Base-by-base conservation (phyloP, 1,139 yeast genomes). In the Kodamaea sp. region DNA sequence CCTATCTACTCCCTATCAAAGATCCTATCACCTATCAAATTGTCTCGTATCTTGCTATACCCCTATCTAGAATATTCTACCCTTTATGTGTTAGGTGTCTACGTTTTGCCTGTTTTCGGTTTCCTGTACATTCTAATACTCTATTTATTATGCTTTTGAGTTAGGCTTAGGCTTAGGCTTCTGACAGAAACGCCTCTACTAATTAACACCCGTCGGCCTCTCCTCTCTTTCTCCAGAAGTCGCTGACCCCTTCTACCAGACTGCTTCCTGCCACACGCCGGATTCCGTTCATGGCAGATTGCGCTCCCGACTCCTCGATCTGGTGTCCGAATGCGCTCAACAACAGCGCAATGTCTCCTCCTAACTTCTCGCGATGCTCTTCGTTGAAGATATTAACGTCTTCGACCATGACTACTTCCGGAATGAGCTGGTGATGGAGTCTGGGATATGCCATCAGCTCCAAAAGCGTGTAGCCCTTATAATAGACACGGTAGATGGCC, bases 381-480 rank as follows among this genome's bases (percentile, higher is more conserved):
- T 55, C 35, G 25, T 58, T 52, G 24, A 60, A 57, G 19, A 59
- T 63, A 0, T 63, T 51, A 4, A 57, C 30, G 34, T 67, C 63
- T 53, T 92, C 98, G 26, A 83, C 70, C 59, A 68, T 76, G 1
- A 80, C 65, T 4, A 52, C 57, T 44, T 88, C 81, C 0, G 98
- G 97, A 21, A 90, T 59, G 22, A 92, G 71, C 57, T 92, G 98
- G 55, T 92, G 96, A 54, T 92, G 97, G 8, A 87, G 41, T 35
- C 98, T 66, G 1, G 97, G 97, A 49, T 64, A 81, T 1, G 95
- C 76, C 22, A 90, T 73, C 0, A 86, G 70, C 29, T 85, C 80
- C 15, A 86, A 62, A n/a, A 89, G 52, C 2, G 81, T 67, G 57
- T 76, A 54, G 3, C 73, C 59, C 50, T 78, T 74, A 54, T 76